Conservation (phyloP, 1,139 yeast genomes). For the Casaregolazyma lundiana region DNA sequence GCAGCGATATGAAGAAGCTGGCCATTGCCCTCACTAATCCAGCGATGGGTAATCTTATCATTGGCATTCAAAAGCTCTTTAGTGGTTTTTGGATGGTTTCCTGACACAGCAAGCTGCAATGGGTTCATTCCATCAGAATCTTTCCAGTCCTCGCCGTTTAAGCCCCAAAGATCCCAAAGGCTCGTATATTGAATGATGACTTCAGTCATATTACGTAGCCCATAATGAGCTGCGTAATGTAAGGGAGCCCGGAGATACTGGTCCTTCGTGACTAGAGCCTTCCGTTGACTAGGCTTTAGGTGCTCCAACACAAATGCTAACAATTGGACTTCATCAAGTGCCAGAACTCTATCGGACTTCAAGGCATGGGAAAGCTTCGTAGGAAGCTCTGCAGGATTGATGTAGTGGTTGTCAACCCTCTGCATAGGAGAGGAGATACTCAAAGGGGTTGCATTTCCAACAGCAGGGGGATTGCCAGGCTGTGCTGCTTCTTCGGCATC, state of each 20-base stretch:
- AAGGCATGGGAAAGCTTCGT: conserved; percentile 40
- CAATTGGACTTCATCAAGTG: conserved; percentile 45
- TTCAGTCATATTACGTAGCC: conserved; percentile 59
- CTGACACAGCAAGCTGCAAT: conserved; percentile 74
- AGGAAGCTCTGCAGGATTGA: conserved; percentile 49
- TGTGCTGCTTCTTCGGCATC: conserved; percentile 8
- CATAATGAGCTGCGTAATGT: conserved; percentile 88
- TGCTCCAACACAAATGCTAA: conserved; percentile 50
- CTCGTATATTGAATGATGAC: conserved; percentile 51
- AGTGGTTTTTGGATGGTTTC: conserved; percentile 77
- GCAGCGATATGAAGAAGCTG: conserved; percentile 54
- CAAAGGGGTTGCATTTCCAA: conserved; percentile 12
- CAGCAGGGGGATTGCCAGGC: conserved; percentile 11
- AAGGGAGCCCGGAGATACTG: conserved; percentile 78
- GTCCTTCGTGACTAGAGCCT: conserved; percentile 60
- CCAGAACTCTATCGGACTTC: conserved; percentile 54
- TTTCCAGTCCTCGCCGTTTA: conserved; percentile 68
- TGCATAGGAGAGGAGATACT: conserved; percentile 7
- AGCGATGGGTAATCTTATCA: conserved; percentile 32
- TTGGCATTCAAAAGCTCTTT: conserved; percentile 52
- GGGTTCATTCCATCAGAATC: conserved; percentile 84
- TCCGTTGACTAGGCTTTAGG: conserved; percentile 49
- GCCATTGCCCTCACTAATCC: conserved; percentile 9
- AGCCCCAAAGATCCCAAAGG: conserved; percentile 48
- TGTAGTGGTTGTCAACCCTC: conserved; percentile 23